Evolutionary conservation across 2,329 filamentous ascomycete genomes (phyloP).

Genomic region (Anisogramma anomala): DNA sequence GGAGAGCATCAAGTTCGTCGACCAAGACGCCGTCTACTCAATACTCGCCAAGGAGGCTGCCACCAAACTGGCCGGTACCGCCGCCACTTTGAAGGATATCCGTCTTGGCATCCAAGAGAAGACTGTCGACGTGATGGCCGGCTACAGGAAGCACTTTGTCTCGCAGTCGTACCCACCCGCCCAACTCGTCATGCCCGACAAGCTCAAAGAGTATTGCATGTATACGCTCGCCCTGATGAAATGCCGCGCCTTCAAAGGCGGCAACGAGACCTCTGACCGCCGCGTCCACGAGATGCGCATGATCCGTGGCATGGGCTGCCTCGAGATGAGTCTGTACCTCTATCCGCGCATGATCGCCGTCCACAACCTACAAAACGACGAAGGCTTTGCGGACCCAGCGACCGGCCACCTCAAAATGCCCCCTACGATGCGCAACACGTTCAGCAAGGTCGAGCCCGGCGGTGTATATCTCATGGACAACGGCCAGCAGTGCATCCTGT

Average conservation of each 20-base stretch:
- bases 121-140: slow-evolving; percentile 81
- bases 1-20: slow-evolving; percentile 82
- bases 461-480: slow-evolving; percentile 94
- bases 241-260: slow-evolving; percentile 84
- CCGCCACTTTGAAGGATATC: slow-evolving; percentile 70
- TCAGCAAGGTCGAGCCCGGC: slow-evolving; percentile 78
- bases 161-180: slow-evolving; percentile 72
- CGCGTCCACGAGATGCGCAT: slow-evolving; percentile 85
- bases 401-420: slow-evolving; percentile 83
- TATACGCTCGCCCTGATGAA: slow-evolving; percentile 87
- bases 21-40: slow-evolving; percentile 84
- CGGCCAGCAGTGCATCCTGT: slow-evolving; percentile 80
- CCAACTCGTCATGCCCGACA: slow-evolving; percentile 89
- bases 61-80: slow-evolving; percentile 63
- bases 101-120: slow-evolving; percentile 76
- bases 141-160: slow-evolving; percentile 86
- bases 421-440: slow-evolving; percentile 67
- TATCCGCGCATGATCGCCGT: slow-evolving; percentile 89
- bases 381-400: slow-evolving; percentile 81
- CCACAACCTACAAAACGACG: slow-evolving; percentile 76
- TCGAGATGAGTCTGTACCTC: slow-evolving; percentile 80
- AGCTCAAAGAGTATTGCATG: slow-evolving; percentile 94
- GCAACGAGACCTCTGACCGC: slow-evolving; percentile 80
- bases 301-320: slow-evolving; percentile 74
- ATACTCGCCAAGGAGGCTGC: slow-evolving; percentile 90